Base-by-base conservation (phyloP, 164 flowering plant species). In the Vitis riparia region DNA sequence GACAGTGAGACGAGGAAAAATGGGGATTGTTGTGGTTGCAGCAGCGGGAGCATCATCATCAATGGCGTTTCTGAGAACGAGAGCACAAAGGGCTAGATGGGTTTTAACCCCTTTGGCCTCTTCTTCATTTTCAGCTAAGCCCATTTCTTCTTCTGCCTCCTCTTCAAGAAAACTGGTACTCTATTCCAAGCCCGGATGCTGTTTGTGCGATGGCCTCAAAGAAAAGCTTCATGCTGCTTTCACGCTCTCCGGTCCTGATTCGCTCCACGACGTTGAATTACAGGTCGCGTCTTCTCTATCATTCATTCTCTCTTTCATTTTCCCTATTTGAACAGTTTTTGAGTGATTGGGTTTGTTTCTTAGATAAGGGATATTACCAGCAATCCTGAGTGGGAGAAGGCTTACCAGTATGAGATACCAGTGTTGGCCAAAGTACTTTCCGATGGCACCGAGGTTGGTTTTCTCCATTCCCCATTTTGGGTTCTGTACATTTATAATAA, bases 121-220 rank as follows among this genome's bases (percentile, higher is more conserved):
- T n/a, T 77, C 15, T 44, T 72, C 80, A 5, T 70, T 76, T 11
- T 70, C 78, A 37, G 44, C 6, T 0, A 37, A 3, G 44, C 44
- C 44, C 44, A 37, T 37, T n/a, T 66, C 80, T 10, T 74, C 80
- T 8, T 66, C 81, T 44, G 55, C 82, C 49, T 49, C 75, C 0
- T 52, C 80, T 44, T 51, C 76, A 2, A 86, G 77, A 67, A 83
- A 83, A 73, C 85, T 94, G 27, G 66, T 90, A 5, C 88, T 92
- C 27, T 91, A 94, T 81, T 84, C 93, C 8, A 92, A 91, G 76
- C 97, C 99, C 23, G 98, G 96, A 15, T 94, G 99, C 78, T 94
- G 99, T 76, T 83, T 92, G 85, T 94, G 99, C 76, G 99, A 94
- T 71, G 97, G 97, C 73, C 98, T 92, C 84, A 91, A 94, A 81